phyloP scores from a whole-genome alignment of 495 filamentous ascomycete species.

The Cercophora sp. region DNA sequence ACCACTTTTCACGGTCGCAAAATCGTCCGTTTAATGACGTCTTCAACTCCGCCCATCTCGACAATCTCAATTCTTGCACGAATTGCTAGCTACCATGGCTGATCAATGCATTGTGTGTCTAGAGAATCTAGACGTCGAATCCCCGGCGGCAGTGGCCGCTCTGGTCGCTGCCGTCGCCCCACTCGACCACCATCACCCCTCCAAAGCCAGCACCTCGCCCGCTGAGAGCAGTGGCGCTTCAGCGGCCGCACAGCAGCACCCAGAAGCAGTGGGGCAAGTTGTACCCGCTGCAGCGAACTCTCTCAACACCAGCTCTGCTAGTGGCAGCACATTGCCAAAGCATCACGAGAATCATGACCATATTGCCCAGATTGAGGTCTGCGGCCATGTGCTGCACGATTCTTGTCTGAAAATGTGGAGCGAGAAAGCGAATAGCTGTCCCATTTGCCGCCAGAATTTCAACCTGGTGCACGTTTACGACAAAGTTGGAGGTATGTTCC shows the following conservation, averaged over 20 bases:
- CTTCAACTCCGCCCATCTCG: slow-evolving; percentile 13
- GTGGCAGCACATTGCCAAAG: slow-evolving; percentile 48
- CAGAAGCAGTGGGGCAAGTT: slow-evolving; percentile 37
- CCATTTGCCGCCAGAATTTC: slow-evolving; percentile 89
- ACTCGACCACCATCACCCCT: slow-evolving; percentile 3
- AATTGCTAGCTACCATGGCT: slow-evolving; percentile 56
- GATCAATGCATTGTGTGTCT: slow-evolving; percentile 97
- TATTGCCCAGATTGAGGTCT: slow-evolving; percentile 57
- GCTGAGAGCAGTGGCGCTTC: slow-evolving; percentile 2
- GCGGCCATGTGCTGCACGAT: slow-evolving; percentile 87
- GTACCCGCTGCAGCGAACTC: slow-evolving; percentile 11
- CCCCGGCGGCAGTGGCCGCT: slow-evolving; percentile 12
- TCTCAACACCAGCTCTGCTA: slow-evolving; percentile 29
- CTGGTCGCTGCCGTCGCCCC: slow-evolving; percentile 4
- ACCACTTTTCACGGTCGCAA: neutral
- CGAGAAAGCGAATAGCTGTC: slow-evolving; percentile 94
- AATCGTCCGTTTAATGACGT: slow-evolving; percentile 34
- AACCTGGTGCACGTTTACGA: slow-evolving; percentile 81
- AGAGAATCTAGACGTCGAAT: slow-evolving; percentile 68
- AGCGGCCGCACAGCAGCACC: slow-evolving; percentile 14
- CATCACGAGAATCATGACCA: slow-evolving; percentile 32
- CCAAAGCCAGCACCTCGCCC: neutral
- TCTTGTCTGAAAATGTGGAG: slow-evolving; percentile 89
- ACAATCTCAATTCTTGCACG: slow-evolving; percentile 8
- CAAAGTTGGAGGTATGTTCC: slow-evolving; percentile 67